Percentiles rank a stretch among this genome's conserved stretches.
Evolutionary conservation across 495 filamentous ascomycete genomes (phyloP).

Genomic region (Platismatia glauca): DNA sequence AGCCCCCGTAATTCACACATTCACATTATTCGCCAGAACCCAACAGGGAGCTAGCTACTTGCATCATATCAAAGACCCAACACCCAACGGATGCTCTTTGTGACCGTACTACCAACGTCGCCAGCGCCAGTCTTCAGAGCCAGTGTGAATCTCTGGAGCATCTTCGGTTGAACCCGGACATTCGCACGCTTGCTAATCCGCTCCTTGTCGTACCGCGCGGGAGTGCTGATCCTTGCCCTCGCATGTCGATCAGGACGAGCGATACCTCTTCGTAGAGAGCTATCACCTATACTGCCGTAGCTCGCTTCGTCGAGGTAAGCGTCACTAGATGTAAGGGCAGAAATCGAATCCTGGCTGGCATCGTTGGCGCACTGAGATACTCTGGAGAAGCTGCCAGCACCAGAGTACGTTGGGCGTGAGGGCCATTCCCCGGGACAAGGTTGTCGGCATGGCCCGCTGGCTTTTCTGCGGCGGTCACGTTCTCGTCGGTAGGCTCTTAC

Average conservation of each 20-base stretch:
- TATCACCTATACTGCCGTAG: neutral
- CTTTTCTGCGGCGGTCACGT: neutral
- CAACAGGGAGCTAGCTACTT: too few relatives aligned
- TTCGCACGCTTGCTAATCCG: neutral
- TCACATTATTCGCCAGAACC: too few relatives aligned
- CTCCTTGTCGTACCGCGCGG: neutral
- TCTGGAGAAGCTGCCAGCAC: neutral
- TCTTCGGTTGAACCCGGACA: neutral
- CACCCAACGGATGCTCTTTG: neutral
- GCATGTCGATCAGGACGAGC: neutral
- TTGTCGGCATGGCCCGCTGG: neutral
- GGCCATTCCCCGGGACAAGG: neutral
- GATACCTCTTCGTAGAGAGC: neutral
- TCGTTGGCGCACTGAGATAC: neutral
- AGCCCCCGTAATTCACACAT: too few relatives aligned
- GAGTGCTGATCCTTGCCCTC: neutral
- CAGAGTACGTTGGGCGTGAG: neutral
- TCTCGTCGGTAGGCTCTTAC: neutral
- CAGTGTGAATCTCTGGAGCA: neutral
- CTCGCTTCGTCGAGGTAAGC: neutral
- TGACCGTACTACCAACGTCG: neutral
- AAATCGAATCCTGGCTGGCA: neutral
- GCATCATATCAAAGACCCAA: neutral
- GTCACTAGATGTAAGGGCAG: neutral
- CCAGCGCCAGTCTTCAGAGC: neutral